These are phyloP conservation scores for Trypanosoma mega DNA, from an alignment of 208 protist genomes.

Conservation along the genomic window DNA sequence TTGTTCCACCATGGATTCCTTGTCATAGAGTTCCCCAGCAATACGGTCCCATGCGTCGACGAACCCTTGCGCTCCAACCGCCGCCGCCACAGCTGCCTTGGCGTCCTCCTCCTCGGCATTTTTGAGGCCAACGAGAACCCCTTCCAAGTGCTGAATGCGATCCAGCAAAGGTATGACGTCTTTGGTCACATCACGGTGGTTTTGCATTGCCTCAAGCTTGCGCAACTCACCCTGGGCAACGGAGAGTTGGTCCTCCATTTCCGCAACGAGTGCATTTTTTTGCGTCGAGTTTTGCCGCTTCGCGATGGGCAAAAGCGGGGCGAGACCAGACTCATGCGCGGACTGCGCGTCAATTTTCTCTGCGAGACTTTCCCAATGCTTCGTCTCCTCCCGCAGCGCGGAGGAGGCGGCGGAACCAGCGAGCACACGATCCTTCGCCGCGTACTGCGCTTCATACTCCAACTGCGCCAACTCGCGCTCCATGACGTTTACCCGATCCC, in stretches of 20 bases:
- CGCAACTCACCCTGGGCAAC: slow-evolving; percentile 49
- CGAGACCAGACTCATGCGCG: slow-evolving; percentile 77
- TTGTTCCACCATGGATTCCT: slow-evolving; percentile 65
- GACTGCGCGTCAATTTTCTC: slow-evolving; percentile 68
- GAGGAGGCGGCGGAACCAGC: slow-evolving; percentile 54
- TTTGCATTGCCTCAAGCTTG: slow-evolving; percentile 65
- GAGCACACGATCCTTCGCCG: slow-evolving; percentile 70
- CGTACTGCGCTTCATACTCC: slow-evolving; percentile 87
- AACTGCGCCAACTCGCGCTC: slow-evolving; percentile 73
- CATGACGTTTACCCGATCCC: slow-evolving; percentile 51
- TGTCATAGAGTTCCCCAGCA: slow-evolving; percentile 73
- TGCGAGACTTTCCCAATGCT: slow-evolving; percentile 65
- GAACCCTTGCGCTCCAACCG: slow-evolving; percentile 31
- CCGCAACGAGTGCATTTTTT: slow-evolving; percentile 43
- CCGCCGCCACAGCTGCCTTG: slow-evolving; percentile 9
- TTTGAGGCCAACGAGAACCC: slow-evolving; percentile 46
- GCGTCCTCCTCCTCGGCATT: slow-evolving; percentile 13
- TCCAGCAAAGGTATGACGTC: slow-evolving; percentile 76
- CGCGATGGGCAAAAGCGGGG: slow-evolving; percentile 34
- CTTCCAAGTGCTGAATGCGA: slow-evolving; percentile 64
- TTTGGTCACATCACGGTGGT: slow-evolving; percentile 65
- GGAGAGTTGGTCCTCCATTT: slow-evolving; percentile 57
- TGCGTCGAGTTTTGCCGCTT: slow-evolving; percentile 17
- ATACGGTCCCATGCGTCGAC: slow-evolving; percentile 81
- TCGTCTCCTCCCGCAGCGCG: slow-evolving; percentile 66